phyloP scores from a whole-genome alignment of 2,329 filamentous ascomycete genomes.

The Hypoxylon sp. region DNA sequence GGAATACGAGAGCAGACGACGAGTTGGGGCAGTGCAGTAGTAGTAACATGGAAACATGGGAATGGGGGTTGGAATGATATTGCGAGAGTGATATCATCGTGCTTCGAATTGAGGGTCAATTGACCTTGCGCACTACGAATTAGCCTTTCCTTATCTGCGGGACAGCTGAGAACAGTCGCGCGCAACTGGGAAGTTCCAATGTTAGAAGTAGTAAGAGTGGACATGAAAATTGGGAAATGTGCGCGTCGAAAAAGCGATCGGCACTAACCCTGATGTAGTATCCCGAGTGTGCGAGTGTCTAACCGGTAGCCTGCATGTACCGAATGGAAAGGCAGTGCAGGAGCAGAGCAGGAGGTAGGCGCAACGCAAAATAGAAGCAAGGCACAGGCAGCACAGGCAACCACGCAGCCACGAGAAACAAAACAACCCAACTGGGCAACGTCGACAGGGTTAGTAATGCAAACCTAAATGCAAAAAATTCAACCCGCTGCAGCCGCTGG shows the following conservation, averaged over 20 bases:
- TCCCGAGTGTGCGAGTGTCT: conserved; percentile 29
- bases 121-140: conserved; percentile 16
- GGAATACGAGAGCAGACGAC: conserved; percentile 33
- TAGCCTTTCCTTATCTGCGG: conserved; percentile 20
- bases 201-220: conserved; percentile 8
- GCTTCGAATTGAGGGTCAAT: conserved; percentile 31
- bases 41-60: conserved; percentile 20
- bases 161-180: conserved; percentile 13
- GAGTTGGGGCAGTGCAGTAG: conserved; percentile 12
- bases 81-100: conserved; percentile 38
- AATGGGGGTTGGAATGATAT: conserved; percentile 16
- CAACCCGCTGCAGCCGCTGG: conserved; percentile 40
- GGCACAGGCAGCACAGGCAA: not conserved
- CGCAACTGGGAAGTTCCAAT: conserved; percentile 11
- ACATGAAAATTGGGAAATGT: conserved; percentile 2
- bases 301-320: conserved; percentile 18
- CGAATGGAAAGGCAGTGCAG: conserved; percentile 7
- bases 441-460: conserved; percentile 23
- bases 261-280: conserved; percentile 35
- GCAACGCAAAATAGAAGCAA: not conserved
- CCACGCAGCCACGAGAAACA: no score
- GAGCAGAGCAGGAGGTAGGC: not conserved
- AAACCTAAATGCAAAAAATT: conserved; percentile 6
- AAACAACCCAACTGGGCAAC: conserved; percentile 25
- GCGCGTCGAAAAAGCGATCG: conserved; percentile 22